These are phyloP conservation scores for Cladosporium sphaerospermum DNA, from an alignment of 2,329 filamentous ascomycete genomes.

Conservation along the genomic window DNA sequence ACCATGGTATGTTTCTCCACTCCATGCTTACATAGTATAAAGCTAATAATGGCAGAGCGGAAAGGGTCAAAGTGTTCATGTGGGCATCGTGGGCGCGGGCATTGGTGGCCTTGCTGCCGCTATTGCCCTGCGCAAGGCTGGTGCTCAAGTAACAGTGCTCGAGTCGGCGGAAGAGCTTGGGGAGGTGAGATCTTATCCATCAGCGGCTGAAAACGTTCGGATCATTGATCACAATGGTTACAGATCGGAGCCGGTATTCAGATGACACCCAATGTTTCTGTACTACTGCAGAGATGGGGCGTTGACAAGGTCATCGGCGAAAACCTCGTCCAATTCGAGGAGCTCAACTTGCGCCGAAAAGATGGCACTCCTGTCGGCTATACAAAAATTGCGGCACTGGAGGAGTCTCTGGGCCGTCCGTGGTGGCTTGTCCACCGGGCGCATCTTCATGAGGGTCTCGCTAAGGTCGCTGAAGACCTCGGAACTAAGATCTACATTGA, in stretches of 20 bases:
- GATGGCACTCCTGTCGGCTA: slow-evolving; percentile 36
- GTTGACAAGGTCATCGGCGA: slow-evolving; percentile 36
- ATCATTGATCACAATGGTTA: not conserved
- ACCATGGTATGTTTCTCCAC: not conserved
- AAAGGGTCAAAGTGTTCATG: slow-evolving; percentile 3
- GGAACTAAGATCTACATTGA: slow-evolving; percentile 36
- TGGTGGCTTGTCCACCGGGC: slow-evolving; percentile 46
- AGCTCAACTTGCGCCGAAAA: slow-evolving; percentile 36
- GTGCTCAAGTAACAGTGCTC: slow-evolving; percentile 33
- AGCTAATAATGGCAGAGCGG: not conserved
- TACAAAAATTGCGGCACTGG: slow-evolving; percentile 31
- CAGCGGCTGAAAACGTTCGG: not conserved
- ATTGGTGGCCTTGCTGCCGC: slow-evolving; percentile 36
- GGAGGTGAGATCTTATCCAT: slow-evolving; percentile 12
- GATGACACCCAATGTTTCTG: slow-evolving; percentile 36
- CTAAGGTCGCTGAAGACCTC: slow-evolving; percentile 33
- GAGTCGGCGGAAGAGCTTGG: slow-evolving; percentile 33
- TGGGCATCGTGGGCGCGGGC: slow-evolving; percentile 29
- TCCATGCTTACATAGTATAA: not conserved
- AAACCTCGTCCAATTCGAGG: slow-evolving; percentile 36
- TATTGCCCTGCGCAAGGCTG: slow-evolving; percentile 32
- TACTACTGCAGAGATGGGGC: slow-evolving; percentile 36
- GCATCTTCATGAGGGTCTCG: slow-evolving; percentile 42
- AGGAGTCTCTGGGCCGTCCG: slow-evolving; percentile 29
- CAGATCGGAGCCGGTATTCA: slow-evolving; percentile 26